Base-by-base conservation (phyloP, 2,329 filamentous ascomycete genomes). In the Hymenoscyphus linearis region DNA sequence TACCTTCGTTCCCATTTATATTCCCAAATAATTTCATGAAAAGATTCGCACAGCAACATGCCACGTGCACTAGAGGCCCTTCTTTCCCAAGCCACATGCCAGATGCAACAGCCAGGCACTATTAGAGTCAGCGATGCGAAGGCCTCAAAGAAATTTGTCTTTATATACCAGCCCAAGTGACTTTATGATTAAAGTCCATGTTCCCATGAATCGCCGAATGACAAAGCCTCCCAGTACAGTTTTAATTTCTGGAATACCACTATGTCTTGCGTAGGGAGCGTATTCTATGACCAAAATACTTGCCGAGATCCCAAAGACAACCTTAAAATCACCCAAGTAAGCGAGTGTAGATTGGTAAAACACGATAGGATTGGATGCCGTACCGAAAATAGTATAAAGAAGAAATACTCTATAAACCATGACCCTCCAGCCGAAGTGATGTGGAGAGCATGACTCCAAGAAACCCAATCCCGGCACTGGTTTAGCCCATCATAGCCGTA, bases 41-140 rank as follows among this genome's bases (percentile, higher is more conserved):
- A 10, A 97, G 77, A 72, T 96, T 96, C 54, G 93, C 92, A 72
- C 93, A 97, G 74, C 95, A 98, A 76, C 95, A 98, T 62, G 93
- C 93, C 25, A 98, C 93, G 75, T 99, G 93, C 5, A 99, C 93
- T 40, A 98, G 78, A 0, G 93, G 93, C 1, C 93, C 93, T 79
- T 99, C 93, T 75, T 98, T 98, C 35, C 93, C 93, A 14, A 98
- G 79, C 93, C 95, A 98, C 80, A 99, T 87, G 57, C 93, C 93
- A 5, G 93, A 97, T 66, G 91, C 90, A 52, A 97, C 93, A 52
- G 93, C 89, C 37, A 98, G 83, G 73, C 92, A 93, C 85, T 96
- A 63, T 47, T 9, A 55, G 13, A 16, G 22, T 60, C 12, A 59
- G 58, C 55, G 31, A 57, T 9, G 47, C 27, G 18, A 10, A 53